Conservation (phyloP, 768 basidiomycete species). For the Tylopilus subfusipes region DNA sequence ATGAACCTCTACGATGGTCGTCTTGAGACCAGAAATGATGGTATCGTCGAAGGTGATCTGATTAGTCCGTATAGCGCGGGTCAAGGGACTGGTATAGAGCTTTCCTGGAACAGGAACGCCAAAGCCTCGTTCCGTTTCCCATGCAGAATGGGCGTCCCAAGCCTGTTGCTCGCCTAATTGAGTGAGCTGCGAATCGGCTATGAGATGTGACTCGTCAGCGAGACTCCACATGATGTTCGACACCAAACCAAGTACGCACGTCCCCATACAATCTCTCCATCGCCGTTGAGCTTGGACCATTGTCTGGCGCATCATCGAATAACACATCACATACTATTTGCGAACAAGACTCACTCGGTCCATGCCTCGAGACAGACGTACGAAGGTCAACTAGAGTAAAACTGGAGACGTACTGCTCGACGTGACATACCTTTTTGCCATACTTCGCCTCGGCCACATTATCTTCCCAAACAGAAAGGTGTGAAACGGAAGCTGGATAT, state of each 20-base stretch:
- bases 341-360: slow-evolving; percentile 1
- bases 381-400: neutral
- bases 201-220: neutral
- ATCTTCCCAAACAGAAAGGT: slow-evolving; percentile 39
- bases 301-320: slow-evolving; percentile 35
- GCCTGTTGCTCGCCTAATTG: slow-evolving; percentile 54
- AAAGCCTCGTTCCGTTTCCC: neutral
- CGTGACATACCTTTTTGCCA: slow-evolving; percentile 39
- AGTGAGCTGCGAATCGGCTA: slow-evolving; percentile 48
- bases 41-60: slow-evolving; percentile 46
- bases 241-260: slow-evolving; percentile 35
- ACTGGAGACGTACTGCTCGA: neutral
- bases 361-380: neutral
- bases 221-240: neutral
- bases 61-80: slow-evolving; percentile 54
- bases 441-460: slow-evolving; percentile 61
- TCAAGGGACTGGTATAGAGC: slow-evolving; percentile 41
- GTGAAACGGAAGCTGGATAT: neutral
- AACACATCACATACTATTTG: neutral
- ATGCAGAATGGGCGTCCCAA: slow-evolving; percentile 6
- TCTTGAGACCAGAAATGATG: slow-evolving; percentile 21
- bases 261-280: slow-evolving; percentile 66
- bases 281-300: slow-evolving; percentile 36
- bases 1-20: slow-evolving; percentile 60
- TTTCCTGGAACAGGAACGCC: slow-evolving; percentile 1